Base-by-base conservation (phyloP, 495 filamentous ascomycete species). In the Darksidea phi region DNA sequence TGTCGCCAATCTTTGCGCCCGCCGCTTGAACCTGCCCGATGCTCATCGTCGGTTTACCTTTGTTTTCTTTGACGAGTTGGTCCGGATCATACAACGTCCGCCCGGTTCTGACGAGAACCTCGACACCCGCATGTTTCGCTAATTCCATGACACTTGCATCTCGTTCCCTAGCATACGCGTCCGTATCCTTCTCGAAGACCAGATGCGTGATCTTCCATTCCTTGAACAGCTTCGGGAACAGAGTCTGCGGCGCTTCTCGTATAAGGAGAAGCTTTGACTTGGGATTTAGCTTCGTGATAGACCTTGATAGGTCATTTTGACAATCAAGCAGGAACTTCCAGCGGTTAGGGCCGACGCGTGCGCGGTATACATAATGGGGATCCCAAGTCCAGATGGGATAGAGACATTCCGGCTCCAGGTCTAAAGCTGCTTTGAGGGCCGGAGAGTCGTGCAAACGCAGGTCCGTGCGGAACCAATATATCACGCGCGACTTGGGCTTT, bases 401-500 rank as follows among this genome's bases (percentile, higher is more conserved):
- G 7, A 88, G 76, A 12, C 75, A 76, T 38, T 79, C 76, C 0
- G 86, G 84, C 13, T 85, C 77, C 13, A 89, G 72, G 53, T 82
- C 79, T 10, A 88, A 74, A 2, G 86, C 85, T 6, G 83, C 84
- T 64, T 82, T 77, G 15, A 89, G 71, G 5, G 86, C 85, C 8
- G 86, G 85, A 3, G 85, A 88, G 67, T 89, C 86, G 66, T 89
- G 86, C 2, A 88, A 78, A 17, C 86, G 82, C 10, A 89, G 76
- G 69, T 89, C 86, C 11, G 86, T 88, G 53, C 86, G 80, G 61
- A 88, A 87, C 86, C 86, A 88, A 69, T 87, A 88, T n/a, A 89
- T 76, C 2, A 88, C 85, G 45, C 85, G 75, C 34, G 80, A 75
- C 54, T 54, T 55, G 5, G 60, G 36, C 25, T 42, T 63, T 1